Percentiles rank a stretch among this genome's conserved stretches.
phyloP scores from a whole-genome alignment of 441 rosid species.

The Monsonia emarginata region DNA sequence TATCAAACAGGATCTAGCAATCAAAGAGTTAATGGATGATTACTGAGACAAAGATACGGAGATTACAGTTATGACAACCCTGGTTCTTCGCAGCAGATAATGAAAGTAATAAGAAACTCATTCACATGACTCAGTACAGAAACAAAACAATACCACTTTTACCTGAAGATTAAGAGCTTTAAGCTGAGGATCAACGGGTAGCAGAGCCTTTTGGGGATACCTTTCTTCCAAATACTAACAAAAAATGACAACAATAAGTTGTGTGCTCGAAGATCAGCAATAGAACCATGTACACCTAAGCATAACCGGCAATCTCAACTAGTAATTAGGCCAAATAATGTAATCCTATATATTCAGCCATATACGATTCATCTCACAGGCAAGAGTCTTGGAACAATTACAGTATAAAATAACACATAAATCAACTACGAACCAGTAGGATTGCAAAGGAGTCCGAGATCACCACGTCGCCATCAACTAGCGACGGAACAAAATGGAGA shows the following conservation, averaged over 20 bases:
- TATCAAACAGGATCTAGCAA: not conserved
- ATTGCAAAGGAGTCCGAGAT: slow-evolving; percentile 50
- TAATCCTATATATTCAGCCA: not conserved
- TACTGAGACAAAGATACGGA: not conserved
- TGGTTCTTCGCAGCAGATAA: not conserved
- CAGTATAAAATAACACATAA: not conserved
- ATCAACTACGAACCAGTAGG: slow-evolving; percentile 31
- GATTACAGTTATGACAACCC: not conserved
- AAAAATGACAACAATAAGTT: slow-evolving; percentile 8
- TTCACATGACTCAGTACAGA: not conserved
- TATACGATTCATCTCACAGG: not conserved
- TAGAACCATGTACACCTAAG: not conserved
- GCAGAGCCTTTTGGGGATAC: slow-evolving; percentile 40
- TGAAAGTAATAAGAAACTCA: not conserved
- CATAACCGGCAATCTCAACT: not conserved
- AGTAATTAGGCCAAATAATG: not conserved
- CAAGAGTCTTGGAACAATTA: not conserved
- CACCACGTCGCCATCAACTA: slow-evolving; percentile 42
- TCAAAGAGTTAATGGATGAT: not conserved
- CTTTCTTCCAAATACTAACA: slow-evolving; percentile 48
- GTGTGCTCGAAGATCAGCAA: not conserved
- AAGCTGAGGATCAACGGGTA: slow-evolving; percentile 33
- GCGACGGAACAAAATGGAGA: slow-evolving; percentile 36
- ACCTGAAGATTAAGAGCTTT: slow-evolving; percentile 49
- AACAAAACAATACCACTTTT: not conserved